phyloP scores from a whole-genome alignment of 768 basidiomycete species.

The Russula dissimulans region DNA sequence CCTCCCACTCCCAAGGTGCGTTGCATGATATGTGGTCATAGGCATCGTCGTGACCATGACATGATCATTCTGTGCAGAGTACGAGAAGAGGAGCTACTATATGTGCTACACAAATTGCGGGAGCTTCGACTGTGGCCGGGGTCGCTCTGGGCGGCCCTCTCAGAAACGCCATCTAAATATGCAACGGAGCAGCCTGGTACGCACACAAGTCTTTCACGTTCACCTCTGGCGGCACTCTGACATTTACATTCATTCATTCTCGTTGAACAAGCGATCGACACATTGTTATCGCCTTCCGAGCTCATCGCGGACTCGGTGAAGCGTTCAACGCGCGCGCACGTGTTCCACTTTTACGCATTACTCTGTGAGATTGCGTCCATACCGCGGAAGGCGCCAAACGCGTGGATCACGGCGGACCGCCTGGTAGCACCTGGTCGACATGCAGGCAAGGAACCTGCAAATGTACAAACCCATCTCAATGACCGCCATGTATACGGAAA shows the following conservation, averaged over 20 bases:
- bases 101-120: conserved; percentile 70
- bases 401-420: conserved; percentile 42
- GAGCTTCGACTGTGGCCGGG: conserved; percentile 66
- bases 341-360: conserved; percentile 81
- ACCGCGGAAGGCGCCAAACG: conserved; percentile 54
- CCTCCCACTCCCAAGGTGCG: conserved; percentile 79
- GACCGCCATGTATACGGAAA: too few relatives aligned
- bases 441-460: background rate
- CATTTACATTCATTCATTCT: too few relatives aligned
- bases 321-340: conserved; percentile 68
- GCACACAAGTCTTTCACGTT: conserved; percentile 14
- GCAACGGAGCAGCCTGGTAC: conserved; percentile 50
- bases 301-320: conserved; percentile 64
- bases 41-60: background rate
- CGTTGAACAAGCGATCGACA: conserved; percentile 29
- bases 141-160: conserved; percentile 66
- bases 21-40: background rate
- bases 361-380: conserved; percentile 74
- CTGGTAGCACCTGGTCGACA: background rate
- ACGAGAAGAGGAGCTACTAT: conserved; percentile 84
- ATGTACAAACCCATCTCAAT: background rate
- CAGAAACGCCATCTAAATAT: conserved; percentile 51
- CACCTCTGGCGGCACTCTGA: background rate
- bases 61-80: conserved; percentile 36
- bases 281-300: conserved; percentile 37